phyloP scores from a whole-genome alignment of 2,329 filamentous ascomycete genomes.

The Aspergillus candidus region DNA sequence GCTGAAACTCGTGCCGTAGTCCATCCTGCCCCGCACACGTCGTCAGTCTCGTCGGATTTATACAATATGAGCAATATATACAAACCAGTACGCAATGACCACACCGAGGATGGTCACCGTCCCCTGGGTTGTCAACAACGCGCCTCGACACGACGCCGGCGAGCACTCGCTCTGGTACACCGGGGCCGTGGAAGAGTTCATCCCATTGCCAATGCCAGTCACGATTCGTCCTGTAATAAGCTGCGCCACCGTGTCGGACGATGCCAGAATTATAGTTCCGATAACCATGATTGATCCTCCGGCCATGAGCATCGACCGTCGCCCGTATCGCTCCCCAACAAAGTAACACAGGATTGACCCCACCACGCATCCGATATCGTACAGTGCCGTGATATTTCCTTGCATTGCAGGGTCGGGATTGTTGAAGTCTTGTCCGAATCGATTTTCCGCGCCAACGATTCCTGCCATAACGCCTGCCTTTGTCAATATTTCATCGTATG shows the following conservation, averaged over 20 bases:
- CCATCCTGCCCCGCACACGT: constrained; percentile 23
- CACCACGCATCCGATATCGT: constrained; percentile 29
- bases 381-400: constrained; percentile 28
- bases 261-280: constrained; percentile 26
- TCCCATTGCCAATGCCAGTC: constrained; percentile 36
- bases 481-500: neutral
- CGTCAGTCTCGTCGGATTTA: constrained; percentile 4
- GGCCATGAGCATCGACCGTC: constrained; percentile 37
- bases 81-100: constrained; percentile 17
- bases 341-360: constrained; percentile 31
- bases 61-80: constrained; percentile 21
- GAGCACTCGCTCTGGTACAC: constrained; percentile 29
- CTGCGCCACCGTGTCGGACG: constrained; percentile 38
- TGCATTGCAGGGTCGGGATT: constrained; percentile 35
- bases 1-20: constrained; percentile 38
- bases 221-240: constrained; percentile 45
- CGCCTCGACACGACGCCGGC: constrained; percentile 20
- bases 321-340: constrained; percentile 40
- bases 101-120: constrained; percentile 22
- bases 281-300: constrained; percentile 35
- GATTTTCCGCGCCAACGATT: constrained; percentile 41
- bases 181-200: constrained; percentile 20
- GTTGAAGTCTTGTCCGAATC: constrained; percentile 36
- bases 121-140: constrained; percentile 21
- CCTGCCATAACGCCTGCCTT: constrained; percentile 23